These are phyloP conservation scores for Eucalyptus regnans DNA, from an alignment of 345 rosid species.

Conservation along the genomic window DNA sequence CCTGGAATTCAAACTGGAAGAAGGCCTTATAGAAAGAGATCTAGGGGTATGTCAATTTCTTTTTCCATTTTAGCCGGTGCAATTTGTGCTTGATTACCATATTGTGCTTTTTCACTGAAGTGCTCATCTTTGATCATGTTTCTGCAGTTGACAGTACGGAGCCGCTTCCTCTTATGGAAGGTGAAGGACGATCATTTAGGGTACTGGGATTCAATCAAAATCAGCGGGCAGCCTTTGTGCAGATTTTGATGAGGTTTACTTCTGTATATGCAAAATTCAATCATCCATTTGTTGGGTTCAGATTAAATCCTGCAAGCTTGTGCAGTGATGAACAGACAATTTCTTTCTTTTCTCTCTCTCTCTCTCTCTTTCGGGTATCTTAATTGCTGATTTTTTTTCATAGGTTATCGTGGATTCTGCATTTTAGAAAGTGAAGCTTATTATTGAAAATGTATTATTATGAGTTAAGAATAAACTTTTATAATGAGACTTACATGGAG, in stretches of 20 bases:
- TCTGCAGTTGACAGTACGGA: slow-evolving; percentile 56
- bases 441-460: neutral
- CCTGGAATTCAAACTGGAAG: slow-evolving; percentile 64
- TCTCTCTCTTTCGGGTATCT: neutral
- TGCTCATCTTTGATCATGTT: neutral
- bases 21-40: slow-evolving; percentile 67
- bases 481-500: neutral
- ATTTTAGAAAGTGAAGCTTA: neutral
- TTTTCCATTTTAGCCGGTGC: neutral
- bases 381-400: neutral
- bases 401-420: neutral
- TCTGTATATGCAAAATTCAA: neutral
- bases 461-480: neutral
- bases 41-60: slow-evolving; percentile 44
- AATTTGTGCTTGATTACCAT: neutral
- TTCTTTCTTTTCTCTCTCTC: neutral
- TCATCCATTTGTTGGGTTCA: neutral
- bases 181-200: slow-evolving; percentile 92
- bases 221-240: slow-evolving; percentile 93
- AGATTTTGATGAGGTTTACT: slow-evolving; percentile 78
- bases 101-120: neutral
- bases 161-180: slow-evolving; percentile 95
- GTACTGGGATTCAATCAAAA: slow-evolving; percentile 90
- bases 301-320: neutral
- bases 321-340: neutral